Conservation (phyloP, 495 filamentous ascomycete species). For the Letharia columbiana region DNA sequence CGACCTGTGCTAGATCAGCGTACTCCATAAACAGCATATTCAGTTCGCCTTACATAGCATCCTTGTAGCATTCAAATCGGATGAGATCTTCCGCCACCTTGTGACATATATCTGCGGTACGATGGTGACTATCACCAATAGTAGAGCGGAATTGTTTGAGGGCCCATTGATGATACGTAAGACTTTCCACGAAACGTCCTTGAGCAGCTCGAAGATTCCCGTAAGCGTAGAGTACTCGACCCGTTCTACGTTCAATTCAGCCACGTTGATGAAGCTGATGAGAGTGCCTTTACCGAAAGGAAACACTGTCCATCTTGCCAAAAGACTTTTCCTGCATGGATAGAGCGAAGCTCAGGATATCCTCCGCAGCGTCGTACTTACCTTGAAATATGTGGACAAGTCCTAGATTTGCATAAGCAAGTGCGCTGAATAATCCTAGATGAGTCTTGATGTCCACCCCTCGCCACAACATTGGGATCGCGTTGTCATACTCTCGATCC, state of each 20-base stretch:
- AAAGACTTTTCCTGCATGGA: background rate
- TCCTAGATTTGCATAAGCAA: background rate
- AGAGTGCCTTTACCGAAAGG: background rate
- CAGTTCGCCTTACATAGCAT: background rate
- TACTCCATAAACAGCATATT: background rate
- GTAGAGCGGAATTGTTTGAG: background rate
- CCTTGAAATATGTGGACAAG: background rate
- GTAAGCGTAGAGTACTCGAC: background rate
- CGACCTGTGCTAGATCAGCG: background rate
- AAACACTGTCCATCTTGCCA: background rate
- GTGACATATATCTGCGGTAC: background rate
- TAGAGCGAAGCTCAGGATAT: background rate
- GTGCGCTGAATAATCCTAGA: background rate
- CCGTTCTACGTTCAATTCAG: background rate
- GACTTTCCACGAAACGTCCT: background rate
- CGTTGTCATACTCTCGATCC: background rate
- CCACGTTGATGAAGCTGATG: background rate
- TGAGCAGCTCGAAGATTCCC: background rate
- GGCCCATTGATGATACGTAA: background rate
- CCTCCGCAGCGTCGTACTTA: background rate
- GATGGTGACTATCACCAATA: background rate
- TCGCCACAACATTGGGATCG: background rate
- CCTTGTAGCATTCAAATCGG: background rate
- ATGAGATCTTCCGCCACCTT: constrained; percentile 2
- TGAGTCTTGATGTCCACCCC: background rate